These are phyloP conservation scores for Lentinula lateritia DNA, from an alignment of 768 basidiomycete species.

Conservation along the genomic window DNA sequence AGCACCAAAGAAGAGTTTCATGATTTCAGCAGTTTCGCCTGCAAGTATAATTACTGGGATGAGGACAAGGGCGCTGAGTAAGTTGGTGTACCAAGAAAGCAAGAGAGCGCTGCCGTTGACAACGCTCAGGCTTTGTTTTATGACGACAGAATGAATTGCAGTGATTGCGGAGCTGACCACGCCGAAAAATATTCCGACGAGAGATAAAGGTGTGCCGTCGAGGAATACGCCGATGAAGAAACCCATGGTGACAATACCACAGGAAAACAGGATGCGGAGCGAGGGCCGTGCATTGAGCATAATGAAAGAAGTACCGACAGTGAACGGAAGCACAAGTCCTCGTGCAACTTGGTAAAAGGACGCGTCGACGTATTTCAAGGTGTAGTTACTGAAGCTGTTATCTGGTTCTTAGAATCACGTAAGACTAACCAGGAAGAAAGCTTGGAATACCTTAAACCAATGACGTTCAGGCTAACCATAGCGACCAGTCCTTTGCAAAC, in stretches of 20 bases:
- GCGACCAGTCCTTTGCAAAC: constrained; percentile 71
- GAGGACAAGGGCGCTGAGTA: constrained; percentile 69
- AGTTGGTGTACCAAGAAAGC: constrained; percentile 90
- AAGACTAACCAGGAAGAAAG: background rate
- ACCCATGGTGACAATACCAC: constrained; percentile 80
- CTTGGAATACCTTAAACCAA: constrained; percentile 67
- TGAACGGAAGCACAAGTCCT: constrained; percentile 90
- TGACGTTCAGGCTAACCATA: constrained; percentile 70
- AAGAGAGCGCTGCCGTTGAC: constrained; percentile 82
- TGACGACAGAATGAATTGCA: constrained; percentile 87
- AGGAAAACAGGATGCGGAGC: constrained; percentile 65
- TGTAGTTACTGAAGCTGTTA: constrained; percentile 80
- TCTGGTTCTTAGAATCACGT: background rate
- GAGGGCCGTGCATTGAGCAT: constrained; percentile 76
- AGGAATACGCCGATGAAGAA: constrained; percentile 89
- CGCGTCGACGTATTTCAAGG: constrained; percentile 89
- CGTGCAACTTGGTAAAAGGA: constrained; percentile 96
- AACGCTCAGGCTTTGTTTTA: constrained; percentile 77
- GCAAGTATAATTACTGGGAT: constrained; percentile 67
- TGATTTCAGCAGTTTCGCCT: constrained; percentile 67
- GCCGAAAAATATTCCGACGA: constrained; percentile 73
- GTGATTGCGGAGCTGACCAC: constrained; percentile 83
- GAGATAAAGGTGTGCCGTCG: constrained; percentile 54
- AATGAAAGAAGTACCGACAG: constrained; percentile 80
- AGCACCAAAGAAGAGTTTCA: constrained; percentile 51